Base-by-base conservation (phyloP, 2,329 filamentous ascomycete genomes). In the Colletotrichum sp. region DNA sequence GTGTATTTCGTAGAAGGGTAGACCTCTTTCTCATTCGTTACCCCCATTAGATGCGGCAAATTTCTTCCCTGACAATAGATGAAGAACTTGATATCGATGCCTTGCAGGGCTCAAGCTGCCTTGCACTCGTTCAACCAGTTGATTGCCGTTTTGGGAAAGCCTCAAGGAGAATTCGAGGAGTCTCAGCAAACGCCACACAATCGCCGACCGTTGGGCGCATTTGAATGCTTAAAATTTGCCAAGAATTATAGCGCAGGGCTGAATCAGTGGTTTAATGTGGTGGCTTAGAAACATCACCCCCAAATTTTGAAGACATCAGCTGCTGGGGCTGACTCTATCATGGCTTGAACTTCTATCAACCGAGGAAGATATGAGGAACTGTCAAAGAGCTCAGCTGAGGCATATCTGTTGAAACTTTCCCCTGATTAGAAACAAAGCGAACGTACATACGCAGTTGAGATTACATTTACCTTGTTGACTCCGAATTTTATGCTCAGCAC, bases 191-290 rank as follows among this genome's bases (percentile, higher is more conserved):
- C 34, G 33, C 59, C 38, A 59, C 15, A 12, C 9, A 7, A 4
- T 8, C 8, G 15, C 27, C 9, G 21, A 34, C 29, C 15, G 24
- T 54, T 31, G 18, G 63, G 66, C 11, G 1, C 9, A 16, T 51
- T n/a, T 16, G n/a, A n/a, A 33, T 38, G 47, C 36, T 38, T 73
- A 16, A 33, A 13, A 24, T 66, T 62, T 36, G 54, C 66, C n/a
- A 61, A 66, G 71, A 61, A 43, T 2, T 15, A 38, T 73, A 68
- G 71, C 54, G 36, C 47, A 34, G 54, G 71, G 71, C 67, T 70
- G 61, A 51, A 62, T 29, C 31, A 66, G 4, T 57, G 11, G n/a
- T 63, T 62, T 6, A 16, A 66, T 51, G 21, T 13, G 11, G 47
- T 68, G 43, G 31, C 16, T 55, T 5, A 29, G 15, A 54, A 33